Evolutionary conservation across 139 green algal genomes (phyloP), one percentile per base, ranked within the genome.

Genomic region (Coelastrella sp.): DNA sequence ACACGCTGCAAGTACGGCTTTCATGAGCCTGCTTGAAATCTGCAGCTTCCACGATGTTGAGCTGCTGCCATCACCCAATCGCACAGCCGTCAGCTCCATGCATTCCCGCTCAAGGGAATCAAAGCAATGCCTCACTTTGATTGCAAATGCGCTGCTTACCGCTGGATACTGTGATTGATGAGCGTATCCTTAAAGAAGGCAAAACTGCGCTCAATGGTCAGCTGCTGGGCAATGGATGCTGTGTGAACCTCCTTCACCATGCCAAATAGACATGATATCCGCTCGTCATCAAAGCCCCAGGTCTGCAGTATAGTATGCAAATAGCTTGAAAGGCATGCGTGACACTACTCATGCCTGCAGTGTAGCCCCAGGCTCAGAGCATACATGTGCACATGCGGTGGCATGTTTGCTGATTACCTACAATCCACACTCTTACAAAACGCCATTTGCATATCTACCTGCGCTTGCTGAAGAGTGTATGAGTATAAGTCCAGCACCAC

Each of bases 81-180:
- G 35, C 35, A 49, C 35, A 49, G 35, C 35, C 35, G 35, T 49
- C 35, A 49, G 35, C 35, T 49, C 3, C 35, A 49, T 49, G 35
- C 35, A 49, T 3, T 49, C 35, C 35, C 3, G 35, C 35, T 49
- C 35, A 49, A 49, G 35, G 3, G 24, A 22, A 1, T 35, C n/a
- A n/a, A n/a, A n/a, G n/a, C n/a, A n/a, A n/a, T 56, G 73, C 73
- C 73, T 80, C 65, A 73, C 14, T 15, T 4, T 78, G 17, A 27
- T 12, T 25, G 22, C 72, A 78, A 17, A 12, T 6, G 12, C 56
- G 60, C 60, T 87, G 70, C 87, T 75, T 73, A 92, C 91, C 93
- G 92, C 74, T 97, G 94, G 59, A 97, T 92, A 87, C 89, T 95
- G 92, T 95, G 93, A 61, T 82, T 66, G 7, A 96, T 78, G n/a